phyloP scores from a whole-genome alignment of 2,329 filamentous ascomycete genomes.

The Fusarium decemcellulare region DNA sequence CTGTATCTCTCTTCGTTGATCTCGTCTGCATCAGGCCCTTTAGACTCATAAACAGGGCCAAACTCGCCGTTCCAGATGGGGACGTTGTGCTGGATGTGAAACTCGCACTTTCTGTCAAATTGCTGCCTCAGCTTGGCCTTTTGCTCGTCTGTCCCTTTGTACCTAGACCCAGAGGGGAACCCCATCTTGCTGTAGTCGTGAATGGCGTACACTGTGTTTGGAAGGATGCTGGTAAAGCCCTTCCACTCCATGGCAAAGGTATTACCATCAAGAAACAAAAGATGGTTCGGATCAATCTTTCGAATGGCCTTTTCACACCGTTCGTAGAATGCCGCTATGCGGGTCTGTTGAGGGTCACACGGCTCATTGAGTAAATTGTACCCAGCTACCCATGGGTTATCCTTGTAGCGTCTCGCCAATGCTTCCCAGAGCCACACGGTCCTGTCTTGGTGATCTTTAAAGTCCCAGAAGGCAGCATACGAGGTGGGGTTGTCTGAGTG shows the following conservation, averaged over 20 bases:
- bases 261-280: background rate
- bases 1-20: background rate
- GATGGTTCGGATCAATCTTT: background rate
- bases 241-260: background rate
- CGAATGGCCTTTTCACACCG: background rate
- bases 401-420: background rate
- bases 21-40: background rate
- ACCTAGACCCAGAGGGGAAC: background rate
- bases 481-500: conserved; percentile 1
- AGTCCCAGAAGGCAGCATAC: background rate
- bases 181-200: conserved; percentile 2
- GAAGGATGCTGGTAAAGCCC: background rate
- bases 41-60: background rate
- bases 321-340: background rate
- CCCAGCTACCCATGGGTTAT: background rate
- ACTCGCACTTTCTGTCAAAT: background rate
- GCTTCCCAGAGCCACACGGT: background rate
- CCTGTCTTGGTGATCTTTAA: background rate
- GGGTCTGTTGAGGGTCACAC: background rate
- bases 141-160: background rate
- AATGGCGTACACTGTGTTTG: background rate
- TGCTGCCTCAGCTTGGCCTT: background rate
- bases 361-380: background rate
- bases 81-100: background rate
- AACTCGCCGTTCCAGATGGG: background rate